Evolutionary conservation across 129 eudicot genomes (phyloP), one percentile per base, ranked within the genome.

Genomic region (Artemisia argyi): DNA sequence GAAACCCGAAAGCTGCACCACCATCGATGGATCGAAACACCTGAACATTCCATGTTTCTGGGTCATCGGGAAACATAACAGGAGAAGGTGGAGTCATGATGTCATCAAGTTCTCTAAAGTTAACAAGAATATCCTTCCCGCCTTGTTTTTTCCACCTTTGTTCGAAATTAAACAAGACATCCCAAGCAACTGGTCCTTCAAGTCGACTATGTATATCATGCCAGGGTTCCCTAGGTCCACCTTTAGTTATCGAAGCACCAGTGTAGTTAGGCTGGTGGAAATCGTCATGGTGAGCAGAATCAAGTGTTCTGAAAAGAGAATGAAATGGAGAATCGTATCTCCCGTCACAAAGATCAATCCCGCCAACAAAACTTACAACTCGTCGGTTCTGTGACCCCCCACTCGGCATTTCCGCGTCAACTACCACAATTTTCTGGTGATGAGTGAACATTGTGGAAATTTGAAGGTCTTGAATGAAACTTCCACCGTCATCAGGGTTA

Each of bases 181-280:
- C 96, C 96, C 96, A 90, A 42, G 93, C 96, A 54, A 87, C 82
- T 0, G 93, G 96, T 44, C 96, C 93, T 63, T 87, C 93, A 2
- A 87, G 81, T 16, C 75, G 85, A 15, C 83, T 80, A 66, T 90
- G 96, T 51, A 90, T 90, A 56, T 90, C 96, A 55, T 90, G 96
- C 93, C 96, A 90, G 7, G 96, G 96, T 76, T 90, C 96, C 32
- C 96, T 66, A 0, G 96, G 96, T 14, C 96, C 96, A 19, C 96
- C 96, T 81, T 87, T 90, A 2, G 79, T 65, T 47, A 86, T 84
- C 13, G 85, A 32, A 52, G 88, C 90, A 14, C 87, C 96, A 7
- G 88, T 61, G 75, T 68, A 90, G 80, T 90, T 90, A 3, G 96
- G 90, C 74, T 87, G 96, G 68, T 90, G 96, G 78, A 90, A 90